phyloP scores from a whole-genome alignment of 768 basidiomycete genomes.

The Asterophora parasitica region DNA sequence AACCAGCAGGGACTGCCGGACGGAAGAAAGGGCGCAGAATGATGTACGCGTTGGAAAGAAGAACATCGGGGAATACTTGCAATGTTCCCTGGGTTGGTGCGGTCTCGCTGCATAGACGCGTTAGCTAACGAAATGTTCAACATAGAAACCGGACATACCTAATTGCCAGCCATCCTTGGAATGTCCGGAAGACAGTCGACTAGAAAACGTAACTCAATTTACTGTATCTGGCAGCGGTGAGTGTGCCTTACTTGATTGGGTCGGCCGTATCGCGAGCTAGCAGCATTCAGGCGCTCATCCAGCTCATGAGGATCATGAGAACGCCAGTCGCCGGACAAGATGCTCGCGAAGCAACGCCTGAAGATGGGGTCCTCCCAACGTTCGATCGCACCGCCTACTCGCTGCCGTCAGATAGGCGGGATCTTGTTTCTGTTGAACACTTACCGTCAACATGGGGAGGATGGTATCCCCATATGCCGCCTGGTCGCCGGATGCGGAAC shows the following conservation, averaged over 20 bases:
- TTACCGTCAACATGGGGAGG: constrained; percentile 39
- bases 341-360: constrained; percentile 55
- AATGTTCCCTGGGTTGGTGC: constrained; percentile 67
- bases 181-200: constrained; percentile 54
- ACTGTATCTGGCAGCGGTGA: background rate
- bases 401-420: background rate
- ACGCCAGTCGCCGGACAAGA: constrained; percentile 59
- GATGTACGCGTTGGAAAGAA: constrained; percentile 64
- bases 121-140: background rate
- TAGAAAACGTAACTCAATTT: constrained; percentile 14
- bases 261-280: constrained; percentile 58
- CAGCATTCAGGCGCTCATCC: constrained; percentile 52
- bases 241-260: constrained; percentile 37
- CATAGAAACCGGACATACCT: constrained; percentile 33
- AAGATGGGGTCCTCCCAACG: constrained; percentile 65
- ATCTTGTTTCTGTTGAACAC: constrained; percentile 3
- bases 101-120: constrained; percentile 47
- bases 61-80: constrained; percentile 62
- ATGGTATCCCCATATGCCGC: constrained; percentile 50
- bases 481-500: constrained; percentile 69
- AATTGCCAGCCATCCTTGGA: constrained; percentile 76
- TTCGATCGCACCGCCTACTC: constrained; percentile 66
- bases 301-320: constrained; percentile 65
- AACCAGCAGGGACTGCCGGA: constrained; percentile 35
- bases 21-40: constrained; percentile 77